phyloP scores from a whole-genome alignment of 2,329 filamentous ascomycete genomes.

The Alternaria sp. region DNA sequence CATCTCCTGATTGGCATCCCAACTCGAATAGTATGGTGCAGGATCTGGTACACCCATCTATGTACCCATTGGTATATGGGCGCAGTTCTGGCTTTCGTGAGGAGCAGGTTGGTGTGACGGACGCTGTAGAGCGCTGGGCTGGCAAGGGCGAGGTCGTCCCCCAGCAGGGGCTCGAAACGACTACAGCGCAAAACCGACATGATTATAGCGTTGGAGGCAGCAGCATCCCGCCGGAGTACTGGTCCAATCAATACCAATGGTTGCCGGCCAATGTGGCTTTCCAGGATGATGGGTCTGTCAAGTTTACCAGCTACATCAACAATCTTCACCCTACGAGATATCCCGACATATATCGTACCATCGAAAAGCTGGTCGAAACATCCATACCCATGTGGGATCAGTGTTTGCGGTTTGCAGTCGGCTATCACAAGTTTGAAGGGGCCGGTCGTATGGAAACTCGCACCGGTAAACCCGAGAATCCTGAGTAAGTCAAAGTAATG shows the following conservation, averaged over 20 bases:
- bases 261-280: constrained; percentile 60
- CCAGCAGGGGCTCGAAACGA: background rate
- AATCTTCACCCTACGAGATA: constrained; percentile 56
- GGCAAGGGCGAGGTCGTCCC: constrained; percentile 38
- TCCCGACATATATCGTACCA: constrained; percentile 21
- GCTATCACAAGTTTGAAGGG: constrained; percentile 1
- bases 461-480: background rate
- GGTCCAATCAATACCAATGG: constrained; percentile 50
- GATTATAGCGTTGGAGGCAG: constrained; percentile 5
- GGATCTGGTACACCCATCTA: constrained; percentile 68
- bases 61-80: constrained; percentile 66
- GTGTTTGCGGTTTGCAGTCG: constrained; percentile 12
- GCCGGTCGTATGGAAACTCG: constrained; percentile 19
- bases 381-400: constrained; percentile 33
- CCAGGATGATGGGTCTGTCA: constrained; percentile 37
- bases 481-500: background rate
- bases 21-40: constrained; percentile 63
- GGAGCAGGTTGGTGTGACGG: constrained; percentile 33
- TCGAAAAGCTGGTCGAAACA: constrained; percentile 28
- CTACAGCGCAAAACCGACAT: background rate
- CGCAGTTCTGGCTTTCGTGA: constrained; percentile 51
- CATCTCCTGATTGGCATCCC: constrained; percentile 63
- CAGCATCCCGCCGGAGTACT: constrained; percentile 19
- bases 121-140: constrained; percentile 34
- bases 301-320: constrained; percentile 61